Conservation (phyloP, 805 yeast species). For the Wickerhamomyces ciferrii region DNA sequence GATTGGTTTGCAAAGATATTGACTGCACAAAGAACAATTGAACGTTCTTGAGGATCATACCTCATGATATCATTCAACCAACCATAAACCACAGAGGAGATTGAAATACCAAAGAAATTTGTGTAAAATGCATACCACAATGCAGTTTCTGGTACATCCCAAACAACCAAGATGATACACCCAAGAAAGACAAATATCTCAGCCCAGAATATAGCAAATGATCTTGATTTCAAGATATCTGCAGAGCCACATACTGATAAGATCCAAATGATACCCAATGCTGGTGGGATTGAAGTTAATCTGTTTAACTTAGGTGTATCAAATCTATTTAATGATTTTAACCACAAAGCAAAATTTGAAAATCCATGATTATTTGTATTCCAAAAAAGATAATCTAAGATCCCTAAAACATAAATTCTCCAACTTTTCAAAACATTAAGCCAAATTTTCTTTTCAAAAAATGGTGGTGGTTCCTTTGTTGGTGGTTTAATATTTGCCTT, state of each 20-base stretch:
- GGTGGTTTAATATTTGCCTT: constrained; percentile 27
- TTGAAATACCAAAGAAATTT: constrained; percentile 33
- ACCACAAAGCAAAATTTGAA: constrained; percentile 43
- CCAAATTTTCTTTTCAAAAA: constrained; percentile 46
- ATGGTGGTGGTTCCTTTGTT: constrained; percentile 16
- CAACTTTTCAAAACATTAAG: constrained; percentile 46
- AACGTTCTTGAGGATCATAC: constrained; percentile 45
- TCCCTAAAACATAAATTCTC: constrained; percentile 48
- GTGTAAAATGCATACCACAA: constrained; percentile 43
- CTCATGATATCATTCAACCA: constrained; percentile 58
- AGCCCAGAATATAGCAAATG: constrained; percentile 37
- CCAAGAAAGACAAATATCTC: constrained; percentile 40
- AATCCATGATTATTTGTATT: constrained; percentile 42
- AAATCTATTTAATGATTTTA: constrained; percentile 35
- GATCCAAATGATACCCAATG: constrained; percentile 16
- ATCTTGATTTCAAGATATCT: constrained; percentile 35
- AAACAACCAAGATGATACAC: constrained; percentile 39
- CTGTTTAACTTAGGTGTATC: constrained; percentile 33
- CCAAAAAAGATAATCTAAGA: constrained; percentile 52
- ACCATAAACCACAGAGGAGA: constrained; percentile 51
- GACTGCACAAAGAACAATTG: constrained; percentile 43
- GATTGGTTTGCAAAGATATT: constrained; percentile 47
- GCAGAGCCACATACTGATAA: constrained; percentile 7
- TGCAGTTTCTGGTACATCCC: constrained; percentile 44
- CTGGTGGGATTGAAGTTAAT: constrained; percentile 33